Conservation (phyloP, 306 rosid species). For the Gynostemma pentaphyllum region DNA sequence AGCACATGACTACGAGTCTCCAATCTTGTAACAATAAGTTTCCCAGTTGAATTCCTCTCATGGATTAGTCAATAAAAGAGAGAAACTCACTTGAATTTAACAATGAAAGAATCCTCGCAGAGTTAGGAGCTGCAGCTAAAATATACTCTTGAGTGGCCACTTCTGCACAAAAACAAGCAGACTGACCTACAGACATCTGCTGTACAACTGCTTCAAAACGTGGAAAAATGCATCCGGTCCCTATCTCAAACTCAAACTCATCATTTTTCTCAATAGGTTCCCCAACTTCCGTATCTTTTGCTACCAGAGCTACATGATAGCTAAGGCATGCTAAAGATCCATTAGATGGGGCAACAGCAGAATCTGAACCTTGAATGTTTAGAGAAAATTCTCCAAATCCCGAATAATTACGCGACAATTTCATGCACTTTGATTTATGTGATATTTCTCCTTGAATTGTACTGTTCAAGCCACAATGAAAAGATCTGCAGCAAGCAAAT, state of each 20-base stretch:
- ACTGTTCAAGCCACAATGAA: slow-evolving; percentile 25
- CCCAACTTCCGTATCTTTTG: slow-evolving; percentile 25
- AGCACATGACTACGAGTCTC: neutral
- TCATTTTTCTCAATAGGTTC: slow-evolving; percentile 58
- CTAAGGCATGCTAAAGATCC: slow-evolving; percentile 59
- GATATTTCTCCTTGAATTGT: slow-evolving; percentile 21
- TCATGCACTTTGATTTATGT: slow-evolving; percentile 18
- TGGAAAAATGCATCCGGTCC: slow-evolving; percentile 50
- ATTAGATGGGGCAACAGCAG: slow-evolving; percentile 63
- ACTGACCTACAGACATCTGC: slow-evolving; percentile 76
- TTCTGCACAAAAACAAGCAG: slow-evolving; percentile 39
- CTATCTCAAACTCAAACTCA: slow-evolving; percentile 87
- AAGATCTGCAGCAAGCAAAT: slow-evolving; percentile 29
- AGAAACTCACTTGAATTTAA: slow-evolving; percentile 65
- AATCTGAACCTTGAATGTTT: slow-evolving; percentile 61
- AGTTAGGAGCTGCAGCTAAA: slow-evolving; percentile 56
- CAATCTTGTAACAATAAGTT: slow-evolving; percentile 2
- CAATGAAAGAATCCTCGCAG: slow-evolving; percentile 35
- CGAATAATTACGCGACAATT: slow-evolving; percentile 11
- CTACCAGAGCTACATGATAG: slow-evolving; percentile 50
- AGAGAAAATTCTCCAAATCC: slow-evolving; percentile 19
- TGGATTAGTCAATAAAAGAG: slow-evolving; percentile 17
- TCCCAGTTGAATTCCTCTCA: neutral
- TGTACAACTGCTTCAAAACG: slow-evolving; percentile 54
- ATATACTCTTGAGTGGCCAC: slow-evolving; percentile 48